Conservation (phyloP, 805 yeast genomes). For the Saturnispora dispora region DNA sequence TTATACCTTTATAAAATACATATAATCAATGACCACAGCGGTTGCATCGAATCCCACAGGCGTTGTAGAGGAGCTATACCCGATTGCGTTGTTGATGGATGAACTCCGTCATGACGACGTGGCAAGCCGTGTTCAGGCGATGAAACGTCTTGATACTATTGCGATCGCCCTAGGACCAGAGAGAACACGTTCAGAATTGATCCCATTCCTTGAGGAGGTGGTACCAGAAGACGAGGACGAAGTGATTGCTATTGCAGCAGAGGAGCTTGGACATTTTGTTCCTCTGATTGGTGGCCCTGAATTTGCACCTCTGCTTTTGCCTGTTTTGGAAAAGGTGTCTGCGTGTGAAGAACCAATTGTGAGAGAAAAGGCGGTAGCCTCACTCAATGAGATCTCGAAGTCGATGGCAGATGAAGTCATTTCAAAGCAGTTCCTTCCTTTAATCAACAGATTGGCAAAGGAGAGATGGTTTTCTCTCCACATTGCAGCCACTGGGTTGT, state of each 20-base stretch:
- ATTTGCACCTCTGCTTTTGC: constrained; percentile 48
- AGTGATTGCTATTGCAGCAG: constrained; percentile 88
- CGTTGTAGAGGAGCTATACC: constrained; percentile 59
- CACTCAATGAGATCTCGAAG: constrained; percentile 62
- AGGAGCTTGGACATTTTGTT: constrained; percentile 78
- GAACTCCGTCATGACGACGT: constrained; percentile 93
- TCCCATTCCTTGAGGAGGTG: constrained; percentile 83
- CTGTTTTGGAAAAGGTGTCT: constrained; percentile 74
- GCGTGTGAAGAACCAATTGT: constrained; percentile 95
- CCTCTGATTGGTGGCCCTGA: constrained; percentile 82
- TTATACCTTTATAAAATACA: background rate
- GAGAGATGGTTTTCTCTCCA: constrained; percentile 94
- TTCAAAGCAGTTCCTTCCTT: constrained; percentile 57
- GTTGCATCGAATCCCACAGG: background rate
- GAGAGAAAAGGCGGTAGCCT: constrained; percentile 86
- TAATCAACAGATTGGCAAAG: constrained; percentile 67
- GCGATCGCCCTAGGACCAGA: constrained; percentile 93
- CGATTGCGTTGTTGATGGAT: constrained; percentile 92
- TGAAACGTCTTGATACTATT: constrained; percentile 88
- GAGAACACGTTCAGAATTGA: constrained; percentile 77
- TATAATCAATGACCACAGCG: constrained; percentile 2
- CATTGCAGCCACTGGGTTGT: constrained; percentile 86
- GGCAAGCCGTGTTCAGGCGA: constrained; percentile 85
- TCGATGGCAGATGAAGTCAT: constrained; percentile 58
- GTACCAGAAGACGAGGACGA: constrained; percentile 98